phyloP scores from a whole-genome alignment of 2,329 filamentous ascomycete species.

The Aspergillus viridinutans region DNA sequence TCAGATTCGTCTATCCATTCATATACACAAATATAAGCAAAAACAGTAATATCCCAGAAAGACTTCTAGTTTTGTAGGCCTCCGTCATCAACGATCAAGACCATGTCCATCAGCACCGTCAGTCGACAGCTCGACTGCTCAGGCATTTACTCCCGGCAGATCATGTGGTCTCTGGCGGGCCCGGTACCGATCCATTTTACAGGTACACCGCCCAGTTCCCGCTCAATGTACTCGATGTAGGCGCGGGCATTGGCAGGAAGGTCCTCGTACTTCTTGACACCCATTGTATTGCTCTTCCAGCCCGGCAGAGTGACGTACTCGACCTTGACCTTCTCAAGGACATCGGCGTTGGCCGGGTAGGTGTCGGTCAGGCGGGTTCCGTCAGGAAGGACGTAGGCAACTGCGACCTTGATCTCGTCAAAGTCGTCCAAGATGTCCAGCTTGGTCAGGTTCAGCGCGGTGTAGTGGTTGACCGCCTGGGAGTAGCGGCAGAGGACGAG shows the following conservation, averaged over 20 bases:
- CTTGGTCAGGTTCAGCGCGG: slow-evolving; percentile 59
- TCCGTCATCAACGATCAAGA: background rate
- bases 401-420: slow-evolving; percentile 59
- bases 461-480: slow-evolving; percentile 52
- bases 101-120: background rate
- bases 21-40: background rate
- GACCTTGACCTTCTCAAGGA: slow-evolving; percentile 52
- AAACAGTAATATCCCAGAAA: background rate
- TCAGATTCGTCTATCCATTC: background rate
- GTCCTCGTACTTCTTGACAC: slow-evolving; percentile 53
- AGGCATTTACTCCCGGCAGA: slow-evolving; percentile 40
- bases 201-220: slow-evolving; percentile 50
- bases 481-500: slow-evolving; percentile 62
- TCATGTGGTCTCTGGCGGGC: slow-evolving; percentile 59
- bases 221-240: slow-evolving; percentile 61
- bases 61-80: background rate
- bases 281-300: slow-evolving; percentile 59
- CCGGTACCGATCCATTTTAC: slow-evolving; percentile 63
- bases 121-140: background rate
- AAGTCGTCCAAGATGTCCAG: slow-evolving; percentile 62
- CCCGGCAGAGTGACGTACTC: slow-evolving; percentile 58
- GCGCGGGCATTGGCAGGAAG: slow-evolving; percentile 55
- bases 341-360: slow-evolving; percentile 56
- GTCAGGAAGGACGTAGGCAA: slow-evolving; percentile 50
- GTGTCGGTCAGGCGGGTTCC: slow-evolving; percentile 48